Evolutionary conservation across 495 filamentous ascomycete species (phyloP).

Genomic region (Penicillium canariense): DNA sequence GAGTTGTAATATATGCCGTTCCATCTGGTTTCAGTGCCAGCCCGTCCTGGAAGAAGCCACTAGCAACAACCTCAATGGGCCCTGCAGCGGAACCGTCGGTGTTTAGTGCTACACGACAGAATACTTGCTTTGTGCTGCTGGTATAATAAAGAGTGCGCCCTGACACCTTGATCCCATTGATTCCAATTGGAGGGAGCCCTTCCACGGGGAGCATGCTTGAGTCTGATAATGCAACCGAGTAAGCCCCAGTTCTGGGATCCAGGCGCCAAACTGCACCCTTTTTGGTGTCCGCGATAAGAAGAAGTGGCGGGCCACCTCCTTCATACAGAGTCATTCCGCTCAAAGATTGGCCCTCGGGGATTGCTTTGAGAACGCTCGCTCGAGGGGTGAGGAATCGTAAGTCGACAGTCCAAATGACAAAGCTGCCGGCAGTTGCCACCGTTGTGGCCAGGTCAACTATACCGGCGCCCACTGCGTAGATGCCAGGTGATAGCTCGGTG

Average conservation of each 20-base stretch:
- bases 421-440: background rate
- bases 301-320: background rate
- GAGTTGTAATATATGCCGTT: background rate
- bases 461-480: background rate
- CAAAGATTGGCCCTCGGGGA: background rate
- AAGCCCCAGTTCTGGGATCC: background rate
- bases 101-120: background rate
- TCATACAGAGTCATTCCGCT: background rate
- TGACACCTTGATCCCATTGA: background rate
- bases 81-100: background rate
- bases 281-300: background rate
- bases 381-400: background rate
- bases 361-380: background rate
- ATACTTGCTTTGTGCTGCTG: background rate
- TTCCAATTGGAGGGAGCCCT: background rate
- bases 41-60: background rate
- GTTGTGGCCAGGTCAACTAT: background rate
- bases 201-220: background rate
- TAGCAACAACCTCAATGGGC: background rate
- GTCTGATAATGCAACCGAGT: background rate
- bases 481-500: background rate
- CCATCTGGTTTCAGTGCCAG: background rate
- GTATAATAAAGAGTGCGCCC: background rate
- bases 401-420: background rate
- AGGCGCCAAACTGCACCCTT: background rate